Evolutionary conservation across 169 alveolate species (phyloP), one percentile per base, ranked within the genome.

Genomic region (Eimeria brunetti): DNA sequence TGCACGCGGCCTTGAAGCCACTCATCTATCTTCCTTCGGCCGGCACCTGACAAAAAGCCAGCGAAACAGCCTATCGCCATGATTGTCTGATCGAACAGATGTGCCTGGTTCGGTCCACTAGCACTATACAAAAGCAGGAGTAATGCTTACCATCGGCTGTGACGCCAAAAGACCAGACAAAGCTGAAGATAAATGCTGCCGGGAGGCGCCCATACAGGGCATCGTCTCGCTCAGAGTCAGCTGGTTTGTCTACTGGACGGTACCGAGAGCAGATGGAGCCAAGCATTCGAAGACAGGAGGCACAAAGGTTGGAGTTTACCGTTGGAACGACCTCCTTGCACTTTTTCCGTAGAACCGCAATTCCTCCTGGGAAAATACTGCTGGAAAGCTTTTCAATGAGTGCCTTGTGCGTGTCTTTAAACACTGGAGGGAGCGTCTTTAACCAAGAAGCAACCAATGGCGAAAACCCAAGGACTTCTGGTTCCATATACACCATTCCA

Each of bases 401-500:
- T 38, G 94, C 56, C 36, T 83, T 90, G 58, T 60, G 95, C 44
- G 69, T 38, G 30, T 69, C 95, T 60, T 86, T 78, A 71, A 95
- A 95, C 80, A 96, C 96, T 14, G 98, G 97, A 49, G 99, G 99
- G 24, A 97, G 97, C 67, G 95, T 96, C 91, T 92, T 93, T 83
- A 98, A 88, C 99, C 99, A 99, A 33, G 98, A 97, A 49, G 96
- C 98, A 41, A 98, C 94, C 81, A 98, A 96, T 46, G 99, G 99
- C 67, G 97, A 97, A 98, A 98, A 98, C 1, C 99, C 98, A 24
- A 98, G 96, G 97, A 98, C 99, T 80, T 51, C 98, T 6, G 99
- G 99, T 88, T 99, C 99, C 99, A 99, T 98, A 96, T 97, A 99
- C 76, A 99, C 98, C 97, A 99, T 98, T 96, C 99, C 99, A 38